Evolutionary conservation across 106 monocot species (phyloP).

Genomic region (Allium cepa): DNA sequence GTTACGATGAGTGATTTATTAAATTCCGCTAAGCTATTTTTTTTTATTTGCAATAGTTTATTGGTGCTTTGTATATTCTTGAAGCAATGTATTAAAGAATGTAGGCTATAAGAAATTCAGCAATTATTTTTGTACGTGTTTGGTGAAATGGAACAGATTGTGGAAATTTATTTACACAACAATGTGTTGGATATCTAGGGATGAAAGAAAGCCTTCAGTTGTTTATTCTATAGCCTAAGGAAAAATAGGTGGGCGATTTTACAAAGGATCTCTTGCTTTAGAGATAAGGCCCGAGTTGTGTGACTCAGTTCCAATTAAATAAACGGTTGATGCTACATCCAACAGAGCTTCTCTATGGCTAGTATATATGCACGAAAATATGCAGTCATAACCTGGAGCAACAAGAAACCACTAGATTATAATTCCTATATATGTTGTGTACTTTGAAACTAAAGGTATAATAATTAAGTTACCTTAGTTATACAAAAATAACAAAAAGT

Average conservation of each 20-base stretch:
- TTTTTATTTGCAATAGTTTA: no score
- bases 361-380: slow-evolving; percentile 98
- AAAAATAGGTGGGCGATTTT: slow-evolving; percentile 89
- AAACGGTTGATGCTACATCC: slow-evolving; percentile 87
- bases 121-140: no score
- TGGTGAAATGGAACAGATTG: no score
- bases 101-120: no score
- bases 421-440: no score
- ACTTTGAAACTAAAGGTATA: no score
- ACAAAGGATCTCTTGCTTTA: slow-evolving; percentile 76
- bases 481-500: neutral
- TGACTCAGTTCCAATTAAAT: slow-evolving; percentile 89
- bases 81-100: no score
- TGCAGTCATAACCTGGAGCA: slow-evolving; percentile 78
- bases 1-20: no score
- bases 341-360: slow-evolving; percentile 94
- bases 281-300: slow-evolving; percentile 69
- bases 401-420: neutral
- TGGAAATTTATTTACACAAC: no score
- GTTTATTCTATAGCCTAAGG: slow-evolving; percentile 89
- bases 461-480: no score
- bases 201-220: slow-evolving; percentile 58
- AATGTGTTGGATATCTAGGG: neutral
- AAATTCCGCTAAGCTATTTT: no score
- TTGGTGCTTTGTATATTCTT: no score